Conservation (phyloP, 768 basidiomycete species). For the Amanita thiersii region DNA sequence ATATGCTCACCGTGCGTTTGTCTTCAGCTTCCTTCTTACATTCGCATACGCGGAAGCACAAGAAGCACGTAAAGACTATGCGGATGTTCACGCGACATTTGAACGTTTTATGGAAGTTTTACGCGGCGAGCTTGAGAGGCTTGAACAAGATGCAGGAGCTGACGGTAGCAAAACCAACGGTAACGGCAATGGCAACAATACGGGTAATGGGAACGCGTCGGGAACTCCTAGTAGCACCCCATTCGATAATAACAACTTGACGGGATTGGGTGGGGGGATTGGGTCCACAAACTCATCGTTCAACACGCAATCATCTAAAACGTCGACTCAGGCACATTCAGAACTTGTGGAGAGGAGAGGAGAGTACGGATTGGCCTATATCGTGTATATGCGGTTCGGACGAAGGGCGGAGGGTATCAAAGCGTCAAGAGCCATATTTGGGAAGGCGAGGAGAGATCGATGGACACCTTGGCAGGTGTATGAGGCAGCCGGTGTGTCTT, state of each 20-base stretch:
- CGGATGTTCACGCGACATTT: constrained; percentile 65
- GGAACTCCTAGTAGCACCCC: neutral
- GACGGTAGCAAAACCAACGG: constrained; percentile 21
- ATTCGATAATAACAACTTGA: constrained; percentile 8
- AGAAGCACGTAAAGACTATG: constrained; percentile 45
- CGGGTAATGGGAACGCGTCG: neutral
- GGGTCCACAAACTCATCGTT: constrained; percentile 28
- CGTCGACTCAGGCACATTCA: constrained; percentile 32
- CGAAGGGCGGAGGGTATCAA: constrained; percentile 83
- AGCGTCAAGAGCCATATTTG: constrained; percentile 69
- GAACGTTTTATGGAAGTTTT: constrained; percentile 66
- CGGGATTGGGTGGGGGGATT: constrained; percentile 20
- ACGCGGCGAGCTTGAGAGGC: constrained; percentile 50
- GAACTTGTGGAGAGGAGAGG: constrained; percentile 51
- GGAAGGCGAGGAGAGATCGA: constrained; percentile 67
- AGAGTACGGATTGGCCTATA: constrained; percentile 75
- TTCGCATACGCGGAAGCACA: constrained; percentile 81
- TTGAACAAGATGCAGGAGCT: constrained; percentile 38
- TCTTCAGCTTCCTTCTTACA: constrained; percentile 72
- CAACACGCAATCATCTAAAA: constrained; percentile 39
- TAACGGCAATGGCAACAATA: constrained; percentile 9
- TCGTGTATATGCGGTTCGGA: constrained; percentile 91
- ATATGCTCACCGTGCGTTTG: neutral
- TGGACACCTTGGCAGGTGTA: constrained; percentile 89
- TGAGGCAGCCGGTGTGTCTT: constrained; percentile 74